Evolutionary conservation across 176 grass and related monocot genomes (phyloP), one percentile per base, ranked within the genome.

Genomic region (Leersia perrieri): DNA sequence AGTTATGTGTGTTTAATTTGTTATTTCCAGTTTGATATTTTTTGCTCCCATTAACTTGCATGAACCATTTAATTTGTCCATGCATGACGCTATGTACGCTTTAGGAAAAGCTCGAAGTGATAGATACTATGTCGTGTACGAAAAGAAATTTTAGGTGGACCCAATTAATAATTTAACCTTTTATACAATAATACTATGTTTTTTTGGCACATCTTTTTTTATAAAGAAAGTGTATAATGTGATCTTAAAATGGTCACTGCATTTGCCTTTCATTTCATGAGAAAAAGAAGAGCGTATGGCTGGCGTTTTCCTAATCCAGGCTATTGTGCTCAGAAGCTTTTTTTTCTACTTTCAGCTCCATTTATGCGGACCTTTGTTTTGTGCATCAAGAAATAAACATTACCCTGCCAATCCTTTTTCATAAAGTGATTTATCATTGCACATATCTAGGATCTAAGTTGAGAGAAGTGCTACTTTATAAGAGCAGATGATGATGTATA

Each of bases 71-170:
- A 69, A 27, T 53, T 66, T 49, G 63, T 55, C 4, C 16, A 7
- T 33, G 26, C 28, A 39, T 33, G 58, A 60, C 44, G 45, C n/a
- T 41, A 28, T 80, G 1, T 35, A 70, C 5, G 47, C 30, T 79
- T 68, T 68, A 49, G 62, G 18, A 68, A 79, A 81, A 74, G 60
- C 35, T 45, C 8, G 0, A 47, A 67, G 44, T 79, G 75, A 68
- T 55, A 84, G 81, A 18, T 22, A 20, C 7, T 83, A 53, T 69
- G 63, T 70, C 66, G 55, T 76, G 53, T 65, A 82, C 18, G 41
- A 65, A 87, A 82, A 87, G 58, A 55, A 79, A 79, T 33, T 69
- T 80, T 36, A 74, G 66, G 26, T 40, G 79, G 75, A n/a, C 76
- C 87, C 63, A 51, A 65, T 70, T 83, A 74, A 88, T 88, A 67